A percentile compares a stretch with the other conserved stretches of the same genome.
Conservation (phyloP, 768 basidiomycete species). For the Boletus rubroflammeus region DNA sequence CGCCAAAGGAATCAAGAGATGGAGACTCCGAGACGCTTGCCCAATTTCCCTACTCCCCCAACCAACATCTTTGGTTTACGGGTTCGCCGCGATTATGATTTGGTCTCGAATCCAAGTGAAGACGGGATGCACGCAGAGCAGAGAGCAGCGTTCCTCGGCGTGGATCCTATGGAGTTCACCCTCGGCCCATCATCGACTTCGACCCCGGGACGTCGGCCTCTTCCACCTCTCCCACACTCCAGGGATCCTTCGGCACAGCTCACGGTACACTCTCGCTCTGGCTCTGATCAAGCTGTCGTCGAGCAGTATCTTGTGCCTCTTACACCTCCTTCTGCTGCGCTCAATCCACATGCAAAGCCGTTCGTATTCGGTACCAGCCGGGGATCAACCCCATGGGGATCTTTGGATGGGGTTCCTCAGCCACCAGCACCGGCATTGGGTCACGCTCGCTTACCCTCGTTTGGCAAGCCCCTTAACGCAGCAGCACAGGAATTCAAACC, state of each 20-base stretch:
- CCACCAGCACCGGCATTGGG: constrained; percentile 36
- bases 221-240: constrained; percentile 63
- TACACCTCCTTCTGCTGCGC: constrained; percentile 27
- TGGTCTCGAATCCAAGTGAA: constrained; percentile 86
- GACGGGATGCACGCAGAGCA: constrained; percentile 46
- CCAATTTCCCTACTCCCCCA: constrained; percentile 79
- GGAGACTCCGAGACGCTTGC: constrained; percentile 68
- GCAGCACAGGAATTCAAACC: constrained; percentile 83
- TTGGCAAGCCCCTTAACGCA: constrained; percentile 72
- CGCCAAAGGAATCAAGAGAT: constrained; percentile 44
- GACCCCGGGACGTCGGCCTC: constrained; percentile 45
- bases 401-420: constrained; percentile 26
- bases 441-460: constrained; percentile 41
- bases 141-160: constrained; percentile 42
- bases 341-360: constrained; percentile 81
- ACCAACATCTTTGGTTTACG: constrained; percentile 43
- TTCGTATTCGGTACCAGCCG: constrained; percentile 67
- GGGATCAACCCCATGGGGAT: constrained; percentile 34
- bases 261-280: constrained; percentile 59
- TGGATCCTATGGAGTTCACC: constrained; percentile 42
- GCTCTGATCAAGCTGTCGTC: constrained; percentile 41
- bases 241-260: constrained; percentile 59
- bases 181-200: constrained; percentile 44
- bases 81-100: constrained; percentile 53
- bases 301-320: constrained; percentile 16